A percentile compares a stretch with the other conserved stretches of the same genome.
phyloP scores from a whole-genome alignment of 169 alveolate genomes.

The Plasmodium coatneyi region DNA sequence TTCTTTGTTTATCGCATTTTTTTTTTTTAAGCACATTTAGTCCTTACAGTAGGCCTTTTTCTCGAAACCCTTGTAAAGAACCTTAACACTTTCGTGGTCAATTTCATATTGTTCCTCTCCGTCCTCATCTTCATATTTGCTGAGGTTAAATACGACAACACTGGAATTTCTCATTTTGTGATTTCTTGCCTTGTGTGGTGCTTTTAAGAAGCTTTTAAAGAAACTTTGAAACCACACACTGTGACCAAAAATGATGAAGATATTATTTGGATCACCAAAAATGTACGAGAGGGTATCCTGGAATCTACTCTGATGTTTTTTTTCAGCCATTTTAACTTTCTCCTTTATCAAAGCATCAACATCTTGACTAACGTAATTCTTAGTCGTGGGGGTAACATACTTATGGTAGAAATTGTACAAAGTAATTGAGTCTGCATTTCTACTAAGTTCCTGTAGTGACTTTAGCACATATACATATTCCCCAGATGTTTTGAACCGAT shows the following conservation, averaged over 20 bases:
- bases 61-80: slow-evolving; percentile 37
- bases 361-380: slow-evolving; percentile 20
- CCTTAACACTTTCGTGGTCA: slow-evolving; percentile 12
- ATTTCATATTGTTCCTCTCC: slow-evolving; percentile 22
- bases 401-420: slow-evolving; percentile 9
- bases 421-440: slow-evolving; percentile 56
- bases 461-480: slow-evolving; percentile 27
- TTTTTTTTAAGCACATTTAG: background rate
- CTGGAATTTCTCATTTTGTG: slow-evolving; percentile 43
- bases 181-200: slow-evolving; percentile 49
- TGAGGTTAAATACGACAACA: slow-evolving; percentile 37
- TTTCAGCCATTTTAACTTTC: background rate
- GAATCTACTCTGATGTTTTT: background rate
- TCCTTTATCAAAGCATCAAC: slow-evolving; percentile 24
- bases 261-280: slow-evolving; percentile 11
- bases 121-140: background rate
- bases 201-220: slow-evolving; percentile 12
- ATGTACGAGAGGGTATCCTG: slow-evolving; percentile 40
- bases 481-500: slow-evolving; percentile 18
- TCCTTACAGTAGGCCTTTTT: background rate
- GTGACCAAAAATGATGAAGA: slow-evolving; percentile 67
- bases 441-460: slow-evolving; percentile 68
- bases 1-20: background rate
- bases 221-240: slow-evolving; percentile 45
- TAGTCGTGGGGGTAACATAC: slow-evolving; percentile 28